Percentiles rank a stretch among this genome's conserved stretches.
Conservation (phyloP, 768 basidiomycete species). For the Erythrobasidium yunnanense region DNA sequence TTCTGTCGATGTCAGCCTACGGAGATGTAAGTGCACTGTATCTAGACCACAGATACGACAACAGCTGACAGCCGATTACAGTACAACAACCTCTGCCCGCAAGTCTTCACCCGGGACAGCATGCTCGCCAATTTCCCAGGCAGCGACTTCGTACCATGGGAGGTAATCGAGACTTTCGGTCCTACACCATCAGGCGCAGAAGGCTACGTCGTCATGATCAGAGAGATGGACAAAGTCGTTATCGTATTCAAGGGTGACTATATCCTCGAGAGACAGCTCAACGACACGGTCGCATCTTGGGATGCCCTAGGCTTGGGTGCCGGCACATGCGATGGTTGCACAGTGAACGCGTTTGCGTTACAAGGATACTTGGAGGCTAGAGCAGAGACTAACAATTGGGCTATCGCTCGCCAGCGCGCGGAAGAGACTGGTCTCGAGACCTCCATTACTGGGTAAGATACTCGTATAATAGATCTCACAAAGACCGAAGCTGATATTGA, state of each 20-base stretch:
- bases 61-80: neutral
- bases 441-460: conserved; percentile 2
- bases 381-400: conserved; percentile 36
- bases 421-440: conserved; percentile 31
- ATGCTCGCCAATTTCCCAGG: conserved; percentile 25
- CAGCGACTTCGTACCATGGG: conserved; percentile 12
- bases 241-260: conserved; percentile 24
- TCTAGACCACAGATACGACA: neutral
- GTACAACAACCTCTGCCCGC: conserved; percentile 8
- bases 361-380: conserved; percentile 36
- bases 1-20: conserved; percentile 12
- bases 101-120: conserved; percentile 11
- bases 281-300: neutral
- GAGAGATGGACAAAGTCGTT: conserved; percentile 20
- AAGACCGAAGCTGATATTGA: neutral
- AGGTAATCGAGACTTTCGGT: conserved; percentile 2
- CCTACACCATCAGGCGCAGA: conserved; percentile 7
- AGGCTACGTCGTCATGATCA: conserved; percentile 28
- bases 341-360: conserved; percentile 31
- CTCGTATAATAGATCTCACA: no score
- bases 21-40: conserved; percentile 5
- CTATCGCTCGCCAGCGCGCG: conserved; percentile 28
- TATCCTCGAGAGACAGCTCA: conserved; percentile 15
- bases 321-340: conserved; percentile 23
- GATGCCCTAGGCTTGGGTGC: conserved; percentile 15